Base-by-base conservation (phyloP, 2,329 filamentous ascomycete genomes). In the Orbilia javanica region DNA sequence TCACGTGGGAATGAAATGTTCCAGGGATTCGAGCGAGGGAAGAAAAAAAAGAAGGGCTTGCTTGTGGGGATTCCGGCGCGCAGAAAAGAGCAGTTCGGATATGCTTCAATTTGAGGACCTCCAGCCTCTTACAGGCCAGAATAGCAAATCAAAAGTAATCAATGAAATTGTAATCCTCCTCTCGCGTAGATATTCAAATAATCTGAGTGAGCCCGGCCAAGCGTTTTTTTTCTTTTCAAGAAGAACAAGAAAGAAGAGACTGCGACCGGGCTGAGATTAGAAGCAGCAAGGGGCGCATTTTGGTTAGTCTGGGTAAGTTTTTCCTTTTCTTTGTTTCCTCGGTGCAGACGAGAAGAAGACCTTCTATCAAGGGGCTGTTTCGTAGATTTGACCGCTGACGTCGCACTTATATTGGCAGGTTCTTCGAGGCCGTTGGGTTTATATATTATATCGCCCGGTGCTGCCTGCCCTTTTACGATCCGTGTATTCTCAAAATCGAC, bases 321-420 rank as follows among this genome's bases (percentile, higher is more conserved):
- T 22, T 52, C 22, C 15, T 29, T 29, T 36, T 11, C 29, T 20
- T 20, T 36, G 6, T 36, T 20, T 57, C 52, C 22, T 18, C 25
- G 11, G 11, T 29, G 8, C 50, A 53, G 50, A 50, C 22, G 44
- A 25, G 18, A 13, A 25, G 31, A 3, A 25, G 46, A 50, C 52
- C 52, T 57, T 57, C 52, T 57, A 15, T 57, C 52, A 34, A 57
- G 52, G 52, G 52, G 52, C 31, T 57, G 52, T 57, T 29, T 57
- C 52, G 29, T 36, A 27, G 52, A 22, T n/a, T 57, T 39, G 27
- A 39, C 52, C 52, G 52, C 31, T 57, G 52, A 57, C 52, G 52
- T 57, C 52, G 52, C 52, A 57, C 29, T 57, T 57, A 36, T 57
- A 57, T 57, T 57, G 50, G 52, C 52, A 57, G 50, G 52, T 57